Evolutionary conservation across 345 rosid genomes (phyloP), one percentile per base, ranked within the genome.

Genomic region (Carallia pectinifolia): DNA sequence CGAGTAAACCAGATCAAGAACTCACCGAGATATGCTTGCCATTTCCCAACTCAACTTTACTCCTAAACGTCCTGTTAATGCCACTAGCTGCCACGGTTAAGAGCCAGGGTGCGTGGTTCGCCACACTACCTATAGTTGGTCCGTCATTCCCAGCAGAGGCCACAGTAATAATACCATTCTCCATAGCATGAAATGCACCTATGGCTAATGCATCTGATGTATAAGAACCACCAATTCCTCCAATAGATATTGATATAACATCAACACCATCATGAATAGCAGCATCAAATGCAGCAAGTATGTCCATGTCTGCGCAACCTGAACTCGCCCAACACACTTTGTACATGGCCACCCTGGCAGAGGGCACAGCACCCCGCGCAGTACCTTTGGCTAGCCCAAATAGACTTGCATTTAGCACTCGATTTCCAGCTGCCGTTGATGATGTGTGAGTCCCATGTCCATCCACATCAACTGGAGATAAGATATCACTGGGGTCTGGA

Each of bases 361-460:
- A 64, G 0, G 97, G 97, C 38, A 89, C 96, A 5, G 87, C 97
- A 19, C 97, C 97, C 4, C 97, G 88, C 0, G 97, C 92, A 0
- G 82, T 76, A 1, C 98, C 98, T 16, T 67, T 68, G 40, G 94
- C 97, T 15, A 90, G 72, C 52, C 96, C 94, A 39, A 68, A 86
- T 23, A 93, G 94, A 70, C 81, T 83, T 2, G 92, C 97, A 31
- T 81, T 71, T 1, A 62, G 62, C 38, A 91, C 83, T 5, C 55
- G 27, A 52, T 73, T 82, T 7, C 98, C 98, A 6, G 92, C 97
- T 29, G 76, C 71, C 1, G 97, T 93, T 8, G 97, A 93, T 13
- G 97, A 79, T 0, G 98, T 93, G 78, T 93, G 98, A 3, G 98
- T 93, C 5, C 98, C 98, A 17, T 93, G 98, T 44, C 98, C 97